phyloP scores from a whole-genome alignment of 2,329 filamentous ascomycete genomes.

The Biscogniauxia mediterranea region DNA sequence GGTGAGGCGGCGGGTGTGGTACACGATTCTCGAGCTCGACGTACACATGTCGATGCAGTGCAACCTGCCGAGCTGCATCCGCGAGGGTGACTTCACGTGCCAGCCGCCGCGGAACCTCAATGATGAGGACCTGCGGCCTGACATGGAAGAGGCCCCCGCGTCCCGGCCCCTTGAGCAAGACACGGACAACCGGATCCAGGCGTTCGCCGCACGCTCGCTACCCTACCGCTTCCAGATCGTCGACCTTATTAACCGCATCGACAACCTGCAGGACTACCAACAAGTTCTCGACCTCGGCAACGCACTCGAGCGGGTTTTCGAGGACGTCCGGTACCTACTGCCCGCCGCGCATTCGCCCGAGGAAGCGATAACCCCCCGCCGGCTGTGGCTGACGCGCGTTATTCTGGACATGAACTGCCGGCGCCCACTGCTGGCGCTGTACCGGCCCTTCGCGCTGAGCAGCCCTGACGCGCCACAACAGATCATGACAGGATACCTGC shows the following conservation, averaged over 20 bases:
- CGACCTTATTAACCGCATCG: constrained; percentile 50
- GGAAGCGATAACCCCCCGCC: constrained; percentile 43
- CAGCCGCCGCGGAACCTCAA: constrained; percentile 52
- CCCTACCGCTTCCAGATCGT: constrained; percentile 48
- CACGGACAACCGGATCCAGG: constrained; percentile 54
- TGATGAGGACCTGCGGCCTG: constrained; percentile 47
- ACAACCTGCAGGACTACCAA: constrained; percentile 51
- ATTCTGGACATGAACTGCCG: constrained; percentile 55
- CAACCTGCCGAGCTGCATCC: constrained; percentile 50
- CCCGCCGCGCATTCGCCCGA: constrained; percentile 44
- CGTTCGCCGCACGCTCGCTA: constrained; percentile 52
- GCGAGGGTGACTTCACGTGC: constrained; percentile 54
- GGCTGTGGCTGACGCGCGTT: constrained; percentile 50
- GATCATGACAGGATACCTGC: constrained; percentile 51
- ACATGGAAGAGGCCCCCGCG: constrained; percentile 48
- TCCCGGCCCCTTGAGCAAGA: constrained; percentile 50
- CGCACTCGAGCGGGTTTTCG: constrained; percentile 52
- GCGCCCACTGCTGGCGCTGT: constrained; percentile 50
- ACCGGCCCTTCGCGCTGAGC: constrained; percentile 55
- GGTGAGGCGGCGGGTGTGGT: constrained; percentile 54
- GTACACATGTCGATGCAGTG: constrained; percentile 53
- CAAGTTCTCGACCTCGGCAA: constrained; percentile 53
- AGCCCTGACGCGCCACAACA: constrained; percentile 48
- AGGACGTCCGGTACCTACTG: constrained; percentile 54
- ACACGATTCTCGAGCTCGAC: constrained; percentile 56